Percentiles rank a stretch among this genome's conserved stretches.
These are phyloP conservation scores for Zopfia rhizophila DNA, from an alignment of 2,329 filamentous ascomycete genomes.

Conservation along the genomic window DNA sequence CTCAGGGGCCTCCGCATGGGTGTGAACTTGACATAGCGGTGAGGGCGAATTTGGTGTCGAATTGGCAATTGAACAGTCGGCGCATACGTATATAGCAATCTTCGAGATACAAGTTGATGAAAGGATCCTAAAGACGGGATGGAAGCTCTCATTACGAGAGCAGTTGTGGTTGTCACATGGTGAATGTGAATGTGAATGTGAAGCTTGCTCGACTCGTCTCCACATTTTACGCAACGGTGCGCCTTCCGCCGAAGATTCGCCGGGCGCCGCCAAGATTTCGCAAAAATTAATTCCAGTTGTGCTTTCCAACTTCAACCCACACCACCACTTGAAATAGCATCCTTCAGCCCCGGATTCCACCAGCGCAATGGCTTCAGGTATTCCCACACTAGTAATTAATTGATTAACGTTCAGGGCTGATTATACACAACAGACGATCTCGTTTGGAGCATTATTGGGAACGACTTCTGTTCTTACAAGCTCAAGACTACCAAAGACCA, in stretches of 20 bases:
- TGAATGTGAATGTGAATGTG: constrained; percentile 21
- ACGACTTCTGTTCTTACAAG: constrained; percentile 95
- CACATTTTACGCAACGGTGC: constrained; percentile 31
- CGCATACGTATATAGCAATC: neutral
- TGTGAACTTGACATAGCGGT: constrained; percentile 11
- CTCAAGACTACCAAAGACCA: constrained; percentile 69
- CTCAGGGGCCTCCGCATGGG: constrained; percentile 26
- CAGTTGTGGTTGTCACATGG: constrained; percentile 20
- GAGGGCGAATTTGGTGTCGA: constrained; percentile 4
- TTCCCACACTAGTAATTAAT: constrained; percentile 2
- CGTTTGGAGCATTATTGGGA: constrained; percentile 96
- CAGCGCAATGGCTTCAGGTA: constrained; percentile 13
- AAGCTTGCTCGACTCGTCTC: constrained; percentile 18
- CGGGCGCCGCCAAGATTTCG: constrained; percentile 24
- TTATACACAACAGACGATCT: constrained; percentile 89
- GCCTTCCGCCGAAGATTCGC: constrained; percentile 16
- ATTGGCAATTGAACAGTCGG: constrained; percentile 1
- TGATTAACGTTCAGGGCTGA: too few relatives aligned
- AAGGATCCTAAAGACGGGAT: constrained; percentile 27
- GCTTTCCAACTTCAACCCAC: too few relatives aligned
- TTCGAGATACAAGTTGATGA: too few relatives aligned
- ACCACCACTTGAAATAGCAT: constrained; percentile 1
- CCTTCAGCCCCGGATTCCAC: constrained; percentile 10
- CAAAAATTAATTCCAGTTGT: constrained; percentile 1
- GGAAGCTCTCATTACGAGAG: constrained; percentile 50